These are phyloP conservation scores for Agrocybe praecox DNA, from an alignment of 768 basidiomycete species.

Conservation along the genomic window DNA sequence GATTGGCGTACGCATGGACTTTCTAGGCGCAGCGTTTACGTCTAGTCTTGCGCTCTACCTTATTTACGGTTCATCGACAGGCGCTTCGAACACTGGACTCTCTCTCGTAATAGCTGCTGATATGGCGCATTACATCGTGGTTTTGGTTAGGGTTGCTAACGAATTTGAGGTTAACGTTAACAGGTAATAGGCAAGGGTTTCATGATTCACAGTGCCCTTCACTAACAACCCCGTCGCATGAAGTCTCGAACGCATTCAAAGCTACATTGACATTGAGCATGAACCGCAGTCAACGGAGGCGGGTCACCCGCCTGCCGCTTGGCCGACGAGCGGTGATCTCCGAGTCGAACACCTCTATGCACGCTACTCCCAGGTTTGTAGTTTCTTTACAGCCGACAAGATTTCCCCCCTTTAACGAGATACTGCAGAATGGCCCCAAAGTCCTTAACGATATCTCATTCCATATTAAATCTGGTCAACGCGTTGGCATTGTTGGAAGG, in stretches of 20 bases:
- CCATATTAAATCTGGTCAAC: background rate
- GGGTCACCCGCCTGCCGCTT: conserved; percentile 55
- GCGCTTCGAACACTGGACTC: conserved; percentile 49
- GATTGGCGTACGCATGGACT: conserved; percentile 53
- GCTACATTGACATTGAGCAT: conserved; percentile 58
- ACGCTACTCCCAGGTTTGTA: conserved; percentile 38
- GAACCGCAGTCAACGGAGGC: conserved; percentile 41
- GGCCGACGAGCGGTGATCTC: conserved; percentile 57
- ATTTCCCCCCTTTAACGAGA: background rate
- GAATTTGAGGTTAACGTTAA: conserved; percentile 40
- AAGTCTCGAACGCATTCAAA: conserved; percentile 71
- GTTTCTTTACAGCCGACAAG: too few species aligned
- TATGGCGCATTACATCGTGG: conserved; percentile 58
- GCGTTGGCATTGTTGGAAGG: background rate
- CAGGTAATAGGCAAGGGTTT: conserved; percentile 18
- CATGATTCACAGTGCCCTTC: too few species aligned
- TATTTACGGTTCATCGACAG: conserved; percentile 41
- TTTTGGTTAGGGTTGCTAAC: conserved; percentile 43
- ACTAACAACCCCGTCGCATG: background rate
- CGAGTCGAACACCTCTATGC: conserved; percentile 52
- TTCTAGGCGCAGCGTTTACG: conserved; percentile 56
- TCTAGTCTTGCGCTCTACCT: conserved; percentile 55
- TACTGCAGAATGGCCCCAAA: background rate
- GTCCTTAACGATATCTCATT: background rate
- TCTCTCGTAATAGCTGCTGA: conserved; percentile 58